Evolutionary conservation across 75 land plant genomes (phyloP).

Genomic region (Cryptomeria japonica): DNA sequence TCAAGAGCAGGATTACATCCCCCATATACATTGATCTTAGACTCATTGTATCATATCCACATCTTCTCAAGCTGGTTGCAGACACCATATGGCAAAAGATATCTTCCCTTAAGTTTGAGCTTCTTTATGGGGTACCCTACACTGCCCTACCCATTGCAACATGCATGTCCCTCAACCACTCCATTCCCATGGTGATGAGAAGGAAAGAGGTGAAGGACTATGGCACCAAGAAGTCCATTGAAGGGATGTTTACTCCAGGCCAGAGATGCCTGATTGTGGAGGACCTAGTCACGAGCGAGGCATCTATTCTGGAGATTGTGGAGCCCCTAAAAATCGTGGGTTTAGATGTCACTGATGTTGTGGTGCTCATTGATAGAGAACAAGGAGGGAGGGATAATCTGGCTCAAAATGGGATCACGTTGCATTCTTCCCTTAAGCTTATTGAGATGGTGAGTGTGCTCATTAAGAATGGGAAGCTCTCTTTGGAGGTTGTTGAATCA

Average conservation of each 20-base stretch:
- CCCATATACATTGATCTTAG: conserved; percentile 98
- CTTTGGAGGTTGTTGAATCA: conserved; percentile 57
- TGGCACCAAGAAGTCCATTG: conserved; percentile 85
- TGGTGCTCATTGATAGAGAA: conserved; percentile 84
- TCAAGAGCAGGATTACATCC: conserved; percentile 92
- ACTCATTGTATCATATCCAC: conserved; percentile 90
- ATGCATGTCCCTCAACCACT: conserved; percentile 44
- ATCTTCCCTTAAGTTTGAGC: conserved; percentile 37
- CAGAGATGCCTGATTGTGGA: conserved; percentile 75
- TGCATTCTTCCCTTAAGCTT: conserved; percentile 74
- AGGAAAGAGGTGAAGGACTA: conserved; percentile 96
- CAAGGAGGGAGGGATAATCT: conserved; percentile 88
- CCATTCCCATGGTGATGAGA: conserved; percentile 94
- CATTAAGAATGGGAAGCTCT: conserved; percentile 60
- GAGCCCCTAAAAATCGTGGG: conserved; percentile 69
- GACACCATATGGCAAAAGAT: conserved; percentile 39
- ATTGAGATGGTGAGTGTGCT: conserved; percentile 68
- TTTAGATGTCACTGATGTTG: conserved; percentile 70
- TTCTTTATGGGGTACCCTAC: conserved; percentile 96
- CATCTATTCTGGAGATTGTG: conserved; percentile 90
- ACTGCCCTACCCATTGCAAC: conserved; percentile 98
- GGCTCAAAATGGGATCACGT: conserved; percentile 57
- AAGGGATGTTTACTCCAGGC: conserved; percentile 54
- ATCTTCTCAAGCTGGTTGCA: conserved; percentile 69
- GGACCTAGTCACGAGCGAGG: conserved; percentile 92